Evolutionary conservation across 345 rosid genomes (phyloP), one percentile per base, ranked within the genome.

Genomic region (Eucalyptus sp.): DNA sequence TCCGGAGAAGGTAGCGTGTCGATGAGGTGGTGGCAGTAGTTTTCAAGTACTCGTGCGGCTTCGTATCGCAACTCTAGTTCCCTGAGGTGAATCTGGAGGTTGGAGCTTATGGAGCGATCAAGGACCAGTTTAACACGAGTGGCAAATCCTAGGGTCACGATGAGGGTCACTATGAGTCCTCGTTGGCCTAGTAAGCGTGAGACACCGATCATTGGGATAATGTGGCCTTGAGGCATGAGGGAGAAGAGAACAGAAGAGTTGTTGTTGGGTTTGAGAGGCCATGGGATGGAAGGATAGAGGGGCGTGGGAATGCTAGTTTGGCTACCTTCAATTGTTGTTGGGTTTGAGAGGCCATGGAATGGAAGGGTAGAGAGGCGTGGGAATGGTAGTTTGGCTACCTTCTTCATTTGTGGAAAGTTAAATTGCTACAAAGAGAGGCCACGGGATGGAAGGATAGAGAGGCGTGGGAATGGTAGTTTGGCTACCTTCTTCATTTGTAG

Each of bases 201-300:
- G 88, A 93, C 90, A 90, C 91, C 96, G 18, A 90, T 68, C 90
- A 93, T 90, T 24, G 94, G 95, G 50, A 93, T 90, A 88, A 91
- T 3, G 91, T 93, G 95, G 49, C 94, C 94, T 22, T 91, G 96
- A 15, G 94, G 88, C 91, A 93, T 85, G 8, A 92, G 91, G 4
- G 96, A 93, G 37, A 94, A 49, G 24, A 94, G 80, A 64, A 93
- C 2, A 86, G 84, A 94, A 93, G 86, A 93, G 95, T 52, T 88
- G 92, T 16, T 16, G 22, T 7, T 46, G 48, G 48, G 13, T 15
- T 68, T 86, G 44, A 29, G 89, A 88, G 54, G 86, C 88, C 91
- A 90, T 90, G 71, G 7, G 51, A 18, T 52, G 20, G 22, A 52
- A 52, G 20, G 56, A 18, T 16, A 52, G 56, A 52, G 22, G 6